phyloP scores from a whole-genome alignment of 345 rosid species.

The Sisymbrium irio region DNA sequence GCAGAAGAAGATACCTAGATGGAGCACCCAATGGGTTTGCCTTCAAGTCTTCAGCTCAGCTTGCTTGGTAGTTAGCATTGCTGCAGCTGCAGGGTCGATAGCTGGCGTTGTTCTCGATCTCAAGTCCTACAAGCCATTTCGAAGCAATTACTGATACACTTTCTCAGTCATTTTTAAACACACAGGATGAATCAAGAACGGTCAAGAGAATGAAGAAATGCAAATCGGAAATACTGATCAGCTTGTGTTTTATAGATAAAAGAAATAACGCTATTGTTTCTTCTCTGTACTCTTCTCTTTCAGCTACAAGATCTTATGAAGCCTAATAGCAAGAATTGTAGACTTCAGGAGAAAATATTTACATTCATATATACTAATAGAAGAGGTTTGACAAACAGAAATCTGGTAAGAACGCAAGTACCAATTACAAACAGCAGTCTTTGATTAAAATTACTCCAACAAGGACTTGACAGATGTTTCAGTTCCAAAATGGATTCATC shows the following conservation, averaged over 20 bases:
- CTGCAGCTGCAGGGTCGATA: slow-evolving; percentile 82
- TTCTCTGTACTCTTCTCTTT: slow-evolving; percentile 4
- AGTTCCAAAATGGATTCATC: too few species aligned
- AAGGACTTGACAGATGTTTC: too few species aligned
- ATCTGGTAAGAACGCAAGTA: not conserved
- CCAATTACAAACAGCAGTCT: too few species aligned
- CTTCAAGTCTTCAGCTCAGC: slow-evolving; percentile 73
- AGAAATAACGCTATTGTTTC: slow-evolving; percentile 2
- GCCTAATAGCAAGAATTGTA: slow-evolving; percentile 18
- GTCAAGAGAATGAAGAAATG: not conserved
- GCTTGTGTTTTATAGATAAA: slow-evolving; percentile 6
- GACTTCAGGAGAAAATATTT: not conserved
- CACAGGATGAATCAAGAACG: not conserved
- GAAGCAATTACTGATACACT: slow-evolving; percentile 38
- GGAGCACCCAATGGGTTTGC: slow-evolving; percentile 81
- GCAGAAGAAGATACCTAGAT: slow-evolving; percentile 68
- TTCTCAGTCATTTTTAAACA: not conserved
- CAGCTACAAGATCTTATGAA: not conserved
- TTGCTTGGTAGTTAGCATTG: slow-evolving; percentile 62
- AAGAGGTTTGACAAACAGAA: not conserved
- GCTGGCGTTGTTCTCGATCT: slow-evolving; percentile 72
- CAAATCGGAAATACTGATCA: not conserved
- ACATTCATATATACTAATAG: not conserved
- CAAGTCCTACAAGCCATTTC: slow-evolving; percentile 69
- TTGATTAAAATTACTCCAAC: too few species aligned